Conservation (phyloP, 768 basidiomycete genomes). For the Naganishia vaughanmartiniae region DNA sequence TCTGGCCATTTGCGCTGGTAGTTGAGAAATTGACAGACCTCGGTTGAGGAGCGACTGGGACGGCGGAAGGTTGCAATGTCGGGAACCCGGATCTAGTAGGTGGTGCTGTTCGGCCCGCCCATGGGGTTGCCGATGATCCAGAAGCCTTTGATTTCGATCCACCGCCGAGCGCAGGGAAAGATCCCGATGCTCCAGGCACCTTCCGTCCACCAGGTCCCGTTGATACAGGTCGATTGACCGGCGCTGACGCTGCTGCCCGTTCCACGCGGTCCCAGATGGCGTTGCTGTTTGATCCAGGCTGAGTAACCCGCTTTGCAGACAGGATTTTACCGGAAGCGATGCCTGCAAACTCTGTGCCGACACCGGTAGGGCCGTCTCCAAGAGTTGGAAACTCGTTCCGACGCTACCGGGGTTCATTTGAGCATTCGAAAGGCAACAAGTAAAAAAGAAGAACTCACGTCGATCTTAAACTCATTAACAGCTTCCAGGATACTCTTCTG, state of each 20-base stretch:
- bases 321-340: conserved; percentile 78
- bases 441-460: conserved; percentile 57
- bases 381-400: conserved; percentile 81
- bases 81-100: conserved; percentile 35
- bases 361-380: conserved; percentile 29
- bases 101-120: conserved; percentile 39
- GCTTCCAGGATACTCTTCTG: conserved; percentile 68
- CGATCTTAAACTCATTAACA: conserved; percentile 79
- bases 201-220: conserved; percentile 33
- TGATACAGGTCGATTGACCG: conserved; percentile 32
- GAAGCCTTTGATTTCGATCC: conserved; percentile 15
- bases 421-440: not conserved
- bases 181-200: conserved; percentile 44
- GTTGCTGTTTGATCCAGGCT: conserved; percentile 57
- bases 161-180: conserved; percentile 43
- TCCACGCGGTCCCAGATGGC: conserved; percentile 85
- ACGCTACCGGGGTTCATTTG: conserved; percentile 58
- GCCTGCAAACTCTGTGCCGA: conserved; percentile 65
- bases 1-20: conserved; percentile 28
- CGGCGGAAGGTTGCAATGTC: conserved; percentile 17
- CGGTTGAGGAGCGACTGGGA: conserved; percentile 39
- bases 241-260: conserved; percentile 62
- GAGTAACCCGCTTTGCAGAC: conserved; percentile 74
- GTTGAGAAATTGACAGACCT: conserved; percentile 45
- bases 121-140: conserved; percentile 38